phyloP scores from a whole-genome alignment of 2,329 filamentous ascomycete genomes.

The Hymenoscyphus salicellus region DNA sequence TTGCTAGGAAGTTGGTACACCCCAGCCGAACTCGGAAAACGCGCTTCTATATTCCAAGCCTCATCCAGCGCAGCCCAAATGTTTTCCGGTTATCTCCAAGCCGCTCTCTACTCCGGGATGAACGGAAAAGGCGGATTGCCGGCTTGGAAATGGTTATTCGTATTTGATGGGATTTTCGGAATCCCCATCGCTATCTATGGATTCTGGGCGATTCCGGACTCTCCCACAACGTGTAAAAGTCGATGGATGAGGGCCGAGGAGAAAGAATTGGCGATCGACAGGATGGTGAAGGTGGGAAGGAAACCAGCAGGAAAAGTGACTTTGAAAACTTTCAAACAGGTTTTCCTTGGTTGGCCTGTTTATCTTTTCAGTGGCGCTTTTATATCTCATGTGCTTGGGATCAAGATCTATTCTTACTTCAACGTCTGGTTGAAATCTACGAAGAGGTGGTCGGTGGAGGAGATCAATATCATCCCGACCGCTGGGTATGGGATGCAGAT shows the following conservation, averaged over 20 bases:
- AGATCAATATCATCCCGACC: constrained; percentile 2
- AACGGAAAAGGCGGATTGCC: constrained; percentile 44
- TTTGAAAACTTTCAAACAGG: background rate
- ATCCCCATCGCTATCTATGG: constrained; percentile 1
- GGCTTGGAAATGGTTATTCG: constrained; percentile 51
- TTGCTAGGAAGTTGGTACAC: constrained; percentile 59
- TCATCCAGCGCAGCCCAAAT: constrained; percentile 56
- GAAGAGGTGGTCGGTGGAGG: constrained; percentile 2
- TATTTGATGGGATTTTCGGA: background rate
- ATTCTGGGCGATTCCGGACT: background rate
- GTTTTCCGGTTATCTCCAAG: constrained; percentile 61
- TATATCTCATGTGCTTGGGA: background rate
- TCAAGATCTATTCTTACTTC: background rate
- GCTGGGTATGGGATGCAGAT: background rate
- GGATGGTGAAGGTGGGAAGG: background rate
- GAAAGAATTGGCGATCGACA: background rate
- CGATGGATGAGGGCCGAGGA: background rate
- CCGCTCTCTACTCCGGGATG: constrained; percentile 27
- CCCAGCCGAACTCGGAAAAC: constrained; percentile 52
- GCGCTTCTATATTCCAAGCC: constrained; percentile 56
- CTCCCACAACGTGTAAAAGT: background rate
- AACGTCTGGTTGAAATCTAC: constrained; percentile 3
- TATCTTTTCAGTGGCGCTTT: background rate
- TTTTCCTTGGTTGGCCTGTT: background rate
- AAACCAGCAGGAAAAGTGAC: background rate